Percentiles rank a stretch among this genome's conserved stretches.
phyloP scores from a whole-genome alignment of 2,329 filamentous ascomycete genomes.

The Penicillium sp. region DNA sequence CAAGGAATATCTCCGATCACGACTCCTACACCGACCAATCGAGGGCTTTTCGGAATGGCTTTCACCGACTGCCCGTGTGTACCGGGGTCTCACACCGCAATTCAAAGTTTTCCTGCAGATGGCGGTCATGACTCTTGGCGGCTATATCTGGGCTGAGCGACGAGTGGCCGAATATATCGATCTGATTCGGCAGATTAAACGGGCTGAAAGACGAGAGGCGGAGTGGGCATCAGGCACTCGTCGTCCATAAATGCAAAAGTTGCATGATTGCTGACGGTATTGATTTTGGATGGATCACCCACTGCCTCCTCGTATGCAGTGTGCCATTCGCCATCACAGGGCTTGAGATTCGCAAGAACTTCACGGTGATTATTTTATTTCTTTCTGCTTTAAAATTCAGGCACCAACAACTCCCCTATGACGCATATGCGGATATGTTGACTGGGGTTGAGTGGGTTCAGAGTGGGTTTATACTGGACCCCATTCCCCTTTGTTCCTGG shows the following conservation, averaged over 20 bases:
- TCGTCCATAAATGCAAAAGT: neutral
- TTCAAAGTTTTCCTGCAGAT: constrained; percentile 53
- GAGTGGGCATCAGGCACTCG: constrained; percentile 17
- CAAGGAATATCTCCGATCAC: constrained; percentile 30
- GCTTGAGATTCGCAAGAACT: neutral
- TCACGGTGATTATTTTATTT: neutral
- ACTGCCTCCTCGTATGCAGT: neutral
- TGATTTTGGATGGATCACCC: neutral
- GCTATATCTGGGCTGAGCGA: constrained; percentile 50
- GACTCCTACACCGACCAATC: constrained; percentile 41
- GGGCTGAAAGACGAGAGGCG: constrained; percentile 40
- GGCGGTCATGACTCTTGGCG: constrained; percentile 48
- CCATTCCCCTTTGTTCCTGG: neutral
- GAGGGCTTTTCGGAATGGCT: constrained; percentile 52
- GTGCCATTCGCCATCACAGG: neutral
- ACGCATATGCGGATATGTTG: neutral
- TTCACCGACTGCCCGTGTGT: constrained; percentile 43
- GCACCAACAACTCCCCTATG: neutral
- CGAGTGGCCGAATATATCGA: constrained; percentile 48
- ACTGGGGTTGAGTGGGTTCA: neutral
- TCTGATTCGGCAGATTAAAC: constrained; percentile 40
- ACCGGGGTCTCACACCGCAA: constrained; percentile 49
- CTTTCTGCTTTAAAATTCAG: neutral
- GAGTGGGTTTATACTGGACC: neutral
- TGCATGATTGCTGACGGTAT: neutral